Conservation (phyloP, 2,329 filamentous ascomycete genomes). For the Fusarium sp. region DNA sequence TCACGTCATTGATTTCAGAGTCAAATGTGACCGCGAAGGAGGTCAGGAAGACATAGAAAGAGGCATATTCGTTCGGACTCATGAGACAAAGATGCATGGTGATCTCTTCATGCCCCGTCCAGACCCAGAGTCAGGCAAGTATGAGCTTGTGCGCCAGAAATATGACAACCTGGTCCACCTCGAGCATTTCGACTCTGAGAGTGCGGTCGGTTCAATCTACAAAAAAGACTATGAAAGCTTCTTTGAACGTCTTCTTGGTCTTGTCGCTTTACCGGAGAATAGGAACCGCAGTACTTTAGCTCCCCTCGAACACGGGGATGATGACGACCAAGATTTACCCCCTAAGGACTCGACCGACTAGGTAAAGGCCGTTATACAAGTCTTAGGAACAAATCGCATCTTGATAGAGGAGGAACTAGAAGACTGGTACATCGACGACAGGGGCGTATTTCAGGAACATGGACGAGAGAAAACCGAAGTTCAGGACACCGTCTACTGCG, state of each 20-base stretch:
- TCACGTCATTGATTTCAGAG: conserved; percentile 33
- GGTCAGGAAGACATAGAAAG: conserved; percentile 16
- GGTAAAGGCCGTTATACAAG: conserved; percentile 35
- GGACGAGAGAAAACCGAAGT: conserved; percentile 27
- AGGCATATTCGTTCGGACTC: conserved; percentile 34
- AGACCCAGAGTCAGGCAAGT: conserved; percentile 1
- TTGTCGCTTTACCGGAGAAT: conserved; percentile 1
- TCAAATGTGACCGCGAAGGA: background rate
- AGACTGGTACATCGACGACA: conserved; percentile 44
- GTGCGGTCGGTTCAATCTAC: conserved; percentile 32
- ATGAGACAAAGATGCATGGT: conserved; percentile 14
- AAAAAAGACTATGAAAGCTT: conserved; percentile 34
- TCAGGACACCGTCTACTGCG: conserved; percentile 24
- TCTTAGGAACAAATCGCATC: conserved; percentile 22
- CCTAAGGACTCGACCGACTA: conserved; percentile 36
- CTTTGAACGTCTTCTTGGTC: conserved; percentile 13
- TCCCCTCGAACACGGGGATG: background rate
- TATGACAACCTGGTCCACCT: conserved; percentile 16
- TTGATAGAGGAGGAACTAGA: conserved; percentile 37
- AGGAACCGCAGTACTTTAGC: background rate
- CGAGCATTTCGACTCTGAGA: conserved; percentile 23
- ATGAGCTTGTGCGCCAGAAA: conserved; percentile 13
- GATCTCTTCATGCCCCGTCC: conserved; percentile 26
- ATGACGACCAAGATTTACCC: conserved; percentile 3
- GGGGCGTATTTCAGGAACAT: conserved; percentile 36